These are phyloP conservation scores for Colletotrichum karsti DNA, from an alignment of 2,329 filamentous ascomycete genomes.

Conservation along the genomic window DNA sequence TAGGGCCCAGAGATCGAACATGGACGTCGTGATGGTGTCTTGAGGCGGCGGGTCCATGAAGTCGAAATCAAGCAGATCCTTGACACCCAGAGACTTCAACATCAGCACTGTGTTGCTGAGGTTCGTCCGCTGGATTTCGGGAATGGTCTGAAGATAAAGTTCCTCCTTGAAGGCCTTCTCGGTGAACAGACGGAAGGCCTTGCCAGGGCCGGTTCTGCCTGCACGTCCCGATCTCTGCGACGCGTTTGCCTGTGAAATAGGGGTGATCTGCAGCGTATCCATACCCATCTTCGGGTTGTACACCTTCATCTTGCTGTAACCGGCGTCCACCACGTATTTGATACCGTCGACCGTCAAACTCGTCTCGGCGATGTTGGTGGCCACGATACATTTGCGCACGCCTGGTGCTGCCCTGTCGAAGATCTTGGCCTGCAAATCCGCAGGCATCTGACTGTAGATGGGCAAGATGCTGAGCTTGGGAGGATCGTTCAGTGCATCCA, in stretches of 20 bases:
- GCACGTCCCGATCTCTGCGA: slow-evolving; percentile 93
- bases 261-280: slow-evolving; percentile 98
- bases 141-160: slow-evolving; percentile 95
- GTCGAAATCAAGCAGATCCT: slow-evolving; percentile 94
- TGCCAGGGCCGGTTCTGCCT: slow-evolving; percentile 92
- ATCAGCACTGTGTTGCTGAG: slow-evolving; percentile 94
- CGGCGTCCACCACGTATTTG: slow-evolving; percentile 97
- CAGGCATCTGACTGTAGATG: slow-evolving; percentile 99
- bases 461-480: slow-evolving; percentile 94
- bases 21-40: slow-evolving; percentile 95
- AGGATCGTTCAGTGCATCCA: slow-evolving; percentile 91
- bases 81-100: slow-evolving; percentile 93
- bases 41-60: slow-evolving; percentile 99
- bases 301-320: slow-evolving; percentile 97
- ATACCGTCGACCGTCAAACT: slow-evolving; percentile 98
- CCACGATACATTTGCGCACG: slow-evolving; percentile 96
- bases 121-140: slow-evolving; percentile 97
- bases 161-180: slow-evolving; percentile 96
- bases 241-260: slow-evolving; percentile 95
- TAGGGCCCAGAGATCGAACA: slow-evolving; percentile 97
- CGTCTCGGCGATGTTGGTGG: slow-evolving; percentile 98
- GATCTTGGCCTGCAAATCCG: slow-evolving; percentile 96
- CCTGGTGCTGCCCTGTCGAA: slow-evolving; percentile 92
- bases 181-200: slow-evolving; percentile 93
- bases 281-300: slow-evolving; percentile 99